Evolutionary conservation across 495 filamentous ascomycete genomes (phyloP).

Genomic region (Penicillium simplicissimum): DNA sequence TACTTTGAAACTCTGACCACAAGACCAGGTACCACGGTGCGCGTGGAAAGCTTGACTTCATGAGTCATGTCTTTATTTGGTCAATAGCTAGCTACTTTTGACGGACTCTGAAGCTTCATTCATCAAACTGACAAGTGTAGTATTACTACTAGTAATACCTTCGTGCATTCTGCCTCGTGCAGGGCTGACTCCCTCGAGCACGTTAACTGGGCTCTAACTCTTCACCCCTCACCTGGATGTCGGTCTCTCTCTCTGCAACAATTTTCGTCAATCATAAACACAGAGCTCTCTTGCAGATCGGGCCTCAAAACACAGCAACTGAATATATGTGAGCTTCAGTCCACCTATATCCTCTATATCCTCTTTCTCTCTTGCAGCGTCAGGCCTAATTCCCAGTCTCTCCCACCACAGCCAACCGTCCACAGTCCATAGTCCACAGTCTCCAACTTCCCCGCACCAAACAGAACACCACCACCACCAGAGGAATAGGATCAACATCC

Average conservation of each 20-base stretch:
- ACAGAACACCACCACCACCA: background rate
- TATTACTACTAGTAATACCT: too few species aligned
- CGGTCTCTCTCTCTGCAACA: background rate
- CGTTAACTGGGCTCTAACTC: background rate
- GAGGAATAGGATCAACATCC: background rate
- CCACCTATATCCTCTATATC: background rate
- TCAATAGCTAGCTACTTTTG: background rate
- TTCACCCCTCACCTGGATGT: background rate
- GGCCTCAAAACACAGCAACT: background rate
- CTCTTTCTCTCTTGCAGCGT: background rate
- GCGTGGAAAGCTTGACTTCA: background rate
- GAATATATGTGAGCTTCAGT: background rate
- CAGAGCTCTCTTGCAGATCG: background rate
- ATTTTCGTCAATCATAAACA: background rate
- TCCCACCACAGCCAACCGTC: background rate
- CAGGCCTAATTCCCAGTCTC: background rate
- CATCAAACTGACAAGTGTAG: too few species aligned
- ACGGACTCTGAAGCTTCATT: background rate
- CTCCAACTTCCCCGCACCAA: slow-evolving; percentile 1
- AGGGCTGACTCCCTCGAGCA: background rate
- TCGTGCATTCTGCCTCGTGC: background rate
- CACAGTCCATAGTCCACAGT: too few species aligned
- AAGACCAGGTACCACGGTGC: background rate
- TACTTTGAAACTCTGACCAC: background rate
- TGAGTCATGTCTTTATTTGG: background rate